Base-by-base conservation (phyloP, 306 rosid species). In the Castanea sativa region DNA sequence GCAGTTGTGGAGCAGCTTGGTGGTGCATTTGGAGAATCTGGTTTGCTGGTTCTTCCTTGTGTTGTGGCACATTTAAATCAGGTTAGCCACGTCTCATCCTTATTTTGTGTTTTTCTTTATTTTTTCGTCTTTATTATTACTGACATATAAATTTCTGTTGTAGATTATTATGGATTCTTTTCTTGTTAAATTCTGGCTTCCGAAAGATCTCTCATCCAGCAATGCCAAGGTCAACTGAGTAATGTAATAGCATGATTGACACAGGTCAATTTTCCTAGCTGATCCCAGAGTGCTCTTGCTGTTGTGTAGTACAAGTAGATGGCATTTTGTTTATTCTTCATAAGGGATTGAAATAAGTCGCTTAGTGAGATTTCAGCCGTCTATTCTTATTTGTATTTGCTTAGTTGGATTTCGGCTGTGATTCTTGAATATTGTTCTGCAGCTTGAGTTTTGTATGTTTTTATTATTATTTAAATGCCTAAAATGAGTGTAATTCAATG, bases 21-120 rank as follows among this genome's bases (percentile, higher is more conserved):
- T 32, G 97, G 97, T 60, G 90, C 92, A 27, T 86, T 95, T 60
- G 99, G 97, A 70, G 93, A 92, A 84, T 85, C 99, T 0, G 97
- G 97, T 55, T 82, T 95, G 84, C 90, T 92, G 77, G 85, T 95
- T 87, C 98, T 95, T 86, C 99, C 99, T 55, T 95, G 99, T 71
- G 89, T 95, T 80, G 96, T 95, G 19, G 94, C 99, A 69, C 99
- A 95, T 88, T 78, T 95, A 85, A 89, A 79, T 84, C 99, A 92
- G 99, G 99, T 92, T 71, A 78, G 78, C 79, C 56, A 20, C 55
- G 19, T 32, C 38, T 27, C 3, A 23, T 59, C 33, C 7, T 7
- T 33, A 6, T 67, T 35, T 67, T 67, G 25, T 16, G 7, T 3
- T 9, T 33, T 11, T 6, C 30, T 61, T 51, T 15, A 38, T 61